phyloP scores from a whole-genome alignment of 441 rosid genomes.

The Bocquillonia castaneifolia region DNA sequence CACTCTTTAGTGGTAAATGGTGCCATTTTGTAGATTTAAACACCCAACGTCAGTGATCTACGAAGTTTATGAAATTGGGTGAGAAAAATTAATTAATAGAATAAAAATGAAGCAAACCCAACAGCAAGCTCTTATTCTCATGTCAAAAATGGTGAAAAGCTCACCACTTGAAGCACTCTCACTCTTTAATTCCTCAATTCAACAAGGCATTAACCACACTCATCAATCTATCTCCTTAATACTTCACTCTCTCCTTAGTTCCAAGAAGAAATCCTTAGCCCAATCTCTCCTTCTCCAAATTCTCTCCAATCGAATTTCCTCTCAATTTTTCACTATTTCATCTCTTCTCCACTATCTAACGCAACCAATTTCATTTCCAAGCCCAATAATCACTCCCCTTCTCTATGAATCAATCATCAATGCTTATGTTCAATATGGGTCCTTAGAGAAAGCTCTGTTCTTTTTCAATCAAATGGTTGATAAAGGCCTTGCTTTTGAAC shows the following conservation, averaged over 20 bases:
- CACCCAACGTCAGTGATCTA: too few relatives aligned
- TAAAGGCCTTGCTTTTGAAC: slow-evolving; percentile 37
- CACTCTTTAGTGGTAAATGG: too few relatives aligned
- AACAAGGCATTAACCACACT: slow-evolving; percentile 40
- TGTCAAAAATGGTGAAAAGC: slow-evolving; percentile 47
- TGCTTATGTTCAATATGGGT: slow-evolving; percentile 45
- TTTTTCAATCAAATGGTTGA: slow-evolving; percentile 49
- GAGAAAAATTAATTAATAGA: background rate
- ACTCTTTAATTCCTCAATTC: slow-evolving; percentile 37
- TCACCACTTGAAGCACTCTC: slow-evolving; percentile 46
- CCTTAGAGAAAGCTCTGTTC: slow-evolving; percentile 35
- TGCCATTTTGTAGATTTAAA: too few relatives aligned
- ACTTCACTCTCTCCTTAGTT: slow-evolving; percentile 39
- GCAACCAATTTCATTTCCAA: slow-evolving; percentile 13
- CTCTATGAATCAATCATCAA: slow-evolving; percentile 47
- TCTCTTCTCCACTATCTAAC: slow-evolving; percentile 47
- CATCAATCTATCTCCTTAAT: slow-evolving; percentile 43
- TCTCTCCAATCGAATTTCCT: slow-evolving; percentile 40
- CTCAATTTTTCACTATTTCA: slow-evolving; percentile 37
- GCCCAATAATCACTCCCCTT: slow-evolving; percentile 20
- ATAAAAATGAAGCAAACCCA: background rate
- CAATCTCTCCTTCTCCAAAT: slow-evolving; percentile 47
- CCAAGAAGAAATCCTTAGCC: slow-evolving; percentile 35
- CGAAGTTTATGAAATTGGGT: too few relatives aligned
- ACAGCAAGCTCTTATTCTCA: slow-evolving; percentile 27